phyloP scores from a whole-genome alignment of 2,329 filamentous ascomycete genomes.

The Botryotinia globosa region DNA sequence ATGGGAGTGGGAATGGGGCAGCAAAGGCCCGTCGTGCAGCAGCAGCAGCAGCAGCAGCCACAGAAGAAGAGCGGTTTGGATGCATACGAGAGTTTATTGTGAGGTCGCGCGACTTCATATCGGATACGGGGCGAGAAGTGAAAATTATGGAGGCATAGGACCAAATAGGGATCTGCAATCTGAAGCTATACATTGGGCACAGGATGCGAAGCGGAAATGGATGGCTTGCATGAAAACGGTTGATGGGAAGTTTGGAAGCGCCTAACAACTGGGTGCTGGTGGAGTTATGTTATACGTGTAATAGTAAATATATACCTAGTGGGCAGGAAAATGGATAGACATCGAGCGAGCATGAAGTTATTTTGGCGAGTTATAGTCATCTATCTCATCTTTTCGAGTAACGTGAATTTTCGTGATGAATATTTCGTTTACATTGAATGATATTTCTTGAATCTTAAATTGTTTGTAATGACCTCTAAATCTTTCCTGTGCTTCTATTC shows the following conservation, averaged over 20 bases:
- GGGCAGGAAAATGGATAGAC: not conserved
- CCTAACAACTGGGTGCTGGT: not conserved
- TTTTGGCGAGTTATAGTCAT: not conserved
- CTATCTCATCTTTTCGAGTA: not conserved
- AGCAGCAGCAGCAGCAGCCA: conserved; percentile 25
- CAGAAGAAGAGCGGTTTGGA: conserved; percentile 48
- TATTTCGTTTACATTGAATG: not conserved
- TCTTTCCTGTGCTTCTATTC: not conserved
- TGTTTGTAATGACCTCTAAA: not conserved
- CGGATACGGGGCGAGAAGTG: not conserved
- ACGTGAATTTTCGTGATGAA: not conserved
- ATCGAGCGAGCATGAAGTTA: not conserved
- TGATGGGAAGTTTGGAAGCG: not conserved
- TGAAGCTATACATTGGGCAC: not conserved
- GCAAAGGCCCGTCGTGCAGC: conserved; percentile 19
- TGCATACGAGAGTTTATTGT: conserved; percentile 56
- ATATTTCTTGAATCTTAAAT: not conserved
- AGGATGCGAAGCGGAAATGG: not conserved
- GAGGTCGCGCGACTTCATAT: conserved; percentile 21
- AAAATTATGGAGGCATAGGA: not conserved
- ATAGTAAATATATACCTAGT: conserved; percentile 5
- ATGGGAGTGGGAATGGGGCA: conserved; percentile 26
- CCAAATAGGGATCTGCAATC: not conserved
- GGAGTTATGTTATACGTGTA: conserved; percentile 9
- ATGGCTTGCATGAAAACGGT: not conserved